Evolutionary conservation across 1,284 basidiomycete species (phyloP).

Genomic region (Ganoderma multipileum): DNA sequence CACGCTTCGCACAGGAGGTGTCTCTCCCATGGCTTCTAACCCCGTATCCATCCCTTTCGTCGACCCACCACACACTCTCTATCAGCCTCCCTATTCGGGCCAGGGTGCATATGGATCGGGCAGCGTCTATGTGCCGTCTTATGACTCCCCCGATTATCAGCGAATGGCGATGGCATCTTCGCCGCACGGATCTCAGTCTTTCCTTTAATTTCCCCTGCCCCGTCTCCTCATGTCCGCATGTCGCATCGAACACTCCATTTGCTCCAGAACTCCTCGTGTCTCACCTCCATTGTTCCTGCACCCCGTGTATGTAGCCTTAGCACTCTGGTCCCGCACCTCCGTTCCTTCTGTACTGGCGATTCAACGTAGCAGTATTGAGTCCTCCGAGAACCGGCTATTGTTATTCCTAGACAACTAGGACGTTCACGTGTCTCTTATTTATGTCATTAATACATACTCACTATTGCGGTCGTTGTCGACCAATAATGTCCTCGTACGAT

Average conservation of each 20-base stretch:
- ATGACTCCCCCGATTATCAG: conserved; percentile 31
- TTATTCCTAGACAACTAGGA: conserved; percentile 7
- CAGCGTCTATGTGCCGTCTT: conserved; percentile 32
- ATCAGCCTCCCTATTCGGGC: conserved; percentile 17
- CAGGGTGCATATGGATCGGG: conserved; percentile 12
- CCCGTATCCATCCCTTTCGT: conserved; percentile 18
- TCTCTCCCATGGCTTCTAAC: conserved; percentile 16
- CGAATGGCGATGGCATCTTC: conserved; percentile 18
- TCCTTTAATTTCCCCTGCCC: conserved; percentile 13
- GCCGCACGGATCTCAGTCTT: conserved; percentile 19
- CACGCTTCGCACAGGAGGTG: conserved; percentile 17
- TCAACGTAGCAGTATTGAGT: neutral
- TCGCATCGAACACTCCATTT: neutral
- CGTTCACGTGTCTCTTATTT: conserved; percentile 3
- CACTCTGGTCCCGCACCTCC: neutral
- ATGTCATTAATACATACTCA: neutral
- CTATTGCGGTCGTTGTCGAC: neutral
- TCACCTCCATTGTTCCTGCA: neutral
- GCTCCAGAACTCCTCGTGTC: neutral
- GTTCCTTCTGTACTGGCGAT: neutral
- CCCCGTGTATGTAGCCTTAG: conserved; percentile 33
- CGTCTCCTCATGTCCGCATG: neutral
- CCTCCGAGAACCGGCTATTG: neutral
- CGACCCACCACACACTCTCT: conserved; percentile 19
- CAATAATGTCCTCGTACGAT: neutral